Percentiles rank a stretch among this genome's conserved stretches.
These are phyloP conservation scores for Daldinia concentrica DNA, from an alignment of 495 filamentous ascomycete species.

Conservation along the genomic window DNA sequence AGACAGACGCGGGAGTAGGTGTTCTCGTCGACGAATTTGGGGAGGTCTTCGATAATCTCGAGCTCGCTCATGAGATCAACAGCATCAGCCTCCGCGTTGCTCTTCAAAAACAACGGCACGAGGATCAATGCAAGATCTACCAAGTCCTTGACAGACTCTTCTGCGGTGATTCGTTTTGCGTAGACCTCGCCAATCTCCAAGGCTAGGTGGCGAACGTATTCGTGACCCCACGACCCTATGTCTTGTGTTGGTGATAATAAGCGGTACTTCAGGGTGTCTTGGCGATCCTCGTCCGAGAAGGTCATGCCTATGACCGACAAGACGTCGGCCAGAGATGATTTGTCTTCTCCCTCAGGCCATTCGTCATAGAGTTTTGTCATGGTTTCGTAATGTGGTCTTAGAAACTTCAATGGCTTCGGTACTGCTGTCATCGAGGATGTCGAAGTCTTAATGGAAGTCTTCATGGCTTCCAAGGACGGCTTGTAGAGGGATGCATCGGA, in stretches of 20 bases:
- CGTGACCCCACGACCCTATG: conserved; percentile 96
- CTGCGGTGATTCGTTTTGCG: conserved; percentile 70
- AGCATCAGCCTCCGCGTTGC: conserved; percentile 97
- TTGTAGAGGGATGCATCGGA: conserved; percentile 87
- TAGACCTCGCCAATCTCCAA: conserved; percentile 96
- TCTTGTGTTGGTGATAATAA: conserved; percentile 89
- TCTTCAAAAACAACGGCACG: conserved; percentile 94
- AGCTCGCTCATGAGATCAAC: conserved; percentile 96
- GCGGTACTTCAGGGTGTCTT: conserved; percentile 95
- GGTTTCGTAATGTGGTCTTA: conserved; percentile 92
- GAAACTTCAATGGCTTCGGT: conserved; percentile 97
- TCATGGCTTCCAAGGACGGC: conserved; percentile 92
- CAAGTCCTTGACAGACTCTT: conserved; percentile 74
- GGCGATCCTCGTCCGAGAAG: conserved; percentile 93
- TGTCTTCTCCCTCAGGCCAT: conserved; percentile 84
- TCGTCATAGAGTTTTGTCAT: conserved; percentile 85
- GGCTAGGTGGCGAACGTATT: conserved; percentile 96
- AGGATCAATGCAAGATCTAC: conserved; percentile 82
- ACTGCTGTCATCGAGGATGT: conserved; percentile 99
- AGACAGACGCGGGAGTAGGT: conserved; percentile 92
- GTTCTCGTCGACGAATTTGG: conserved; percentile 88
- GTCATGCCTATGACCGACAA: conserved; percentile 99
- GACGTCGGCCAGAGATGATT: conserved; percentile 91
- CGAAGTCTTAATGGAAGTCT: conserved; percentile 96
- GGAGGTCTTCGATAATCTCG: conserved; percentile 94